A percentile compares a stretch with the other conserved stretches of the same genome.
Conservation (phyloP, 768 basidiomycete species). For the Crucibulum laeve region DNA sequence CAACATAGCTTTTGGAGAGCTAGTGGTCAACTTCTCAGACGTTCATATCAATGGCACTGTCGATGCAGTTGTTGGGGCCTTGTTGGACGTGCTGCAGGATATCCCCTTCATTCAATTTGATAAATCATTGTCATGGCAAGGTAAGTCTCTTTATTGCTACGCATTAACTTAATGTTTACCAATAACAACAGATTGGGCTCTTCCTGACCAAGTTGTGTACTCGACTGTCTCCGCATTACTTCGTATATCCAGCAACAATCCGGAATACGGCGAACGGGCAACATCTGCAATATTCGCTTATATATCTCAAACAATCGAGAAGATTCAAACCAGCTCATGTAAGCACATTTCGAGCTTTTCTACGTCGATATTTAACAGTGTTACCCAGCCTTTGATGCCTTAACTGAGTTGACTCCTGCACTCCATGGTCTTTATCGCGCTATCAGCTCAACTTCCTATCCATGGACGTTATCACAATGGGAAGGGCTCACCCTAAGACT, state of each 20-base stretch:
- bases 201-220: slow-evolving; percentile 81
- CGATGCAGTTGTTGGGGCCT: slow-evolving; percentile 49
- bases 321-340: slow-evolving; percentile 53
- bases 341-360: slow-evolving; percentile 18
- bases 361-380: neutral
- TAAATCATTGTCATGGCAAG: slow-evolving; percentile 73
- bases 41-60: slow-evolving; percentile 45
- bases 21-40: slow-evolving; percentile 62
- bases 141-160: slow-evolving; percentile 29
- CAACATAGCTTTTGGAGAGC: slow-evolving; percentile 80
- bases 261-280: slow-evolving; percentile 42
- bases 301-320: slow-evolving; percentile 49
- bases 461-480: slow-evolving; percentile 73
- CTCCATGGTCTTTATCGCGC: slow-evolving; percentile 87
- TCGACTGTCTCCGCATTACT: slow-evolving; percentile 76
- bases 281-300: slow-evolving; percentile 61
- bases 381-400: slow-evolving; percentile 56
- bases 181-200: slow-evolving; percentile 66
- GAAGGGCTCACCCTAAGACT: slow-evolving; percentile 46
- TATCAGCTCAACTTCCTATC: slow-evolving; percentile 71
- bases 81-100: slow-evolving; percentile 67
- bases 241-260: slow-evolving; percentile 52
- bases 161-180: neutral
- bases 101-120: slow-evolving; percentile 78
- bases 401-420: slow-evolving; percentile 75